These are phyloP conservation scores for Lonicera japonica DNA, from an alignment of 129 eudicot genomes.

Conservation along the genomic window DNA sequence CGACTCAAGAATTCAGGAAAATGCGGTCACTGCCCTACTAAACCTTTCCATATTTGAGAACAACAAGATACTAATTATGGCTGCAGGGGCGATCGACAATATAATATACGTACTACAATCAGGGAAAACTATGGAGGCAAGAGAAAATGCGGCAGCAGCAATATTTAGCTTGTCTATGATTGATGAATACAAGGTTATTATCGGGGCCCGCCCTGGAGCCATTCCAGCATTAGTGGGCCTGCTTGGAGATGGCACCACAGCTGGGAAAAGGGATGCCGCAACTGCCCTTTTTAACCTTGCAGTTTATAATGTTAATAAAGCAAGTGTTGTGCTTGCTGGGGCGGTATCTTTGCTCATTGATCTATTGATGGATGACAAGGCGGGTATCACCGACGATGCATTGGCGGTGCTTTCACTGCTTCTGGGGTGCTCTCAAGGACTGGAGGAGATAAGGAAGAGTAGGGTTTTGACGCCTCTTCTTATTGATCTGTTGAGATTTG, in stretches of 20 bases:
- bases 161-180: slow-evolving; percentile 65
- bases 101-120: slow-evolving; percentile 45
- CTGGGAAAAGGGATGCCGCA: slow-evolving; percentile 84
- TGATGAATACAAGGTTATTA: slow-evolving; percentile 57
- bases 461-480: slow-evolving; percentile 48
- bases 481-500: slow-evolving; percentile 65
- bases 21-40: slow-evolving; percentile 74
- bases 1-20: slow-evolving; percentile 73
- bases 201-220: slow-evolving; percentile 68
- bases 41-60: slow-evolving; percentile 86
- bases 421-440: slow-evolving; percentile 54
- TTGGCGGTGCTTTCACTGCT: slow-evolving; percentile 54
- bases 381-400: slow-evolving; percentile 75
- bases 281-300: slow-evolving; percentile 76
- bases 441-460: slow-evolving; percentile 48
- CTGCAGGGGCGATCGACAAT: slow-evolving; percentile 71
- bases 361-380: slow-evolving; percentile 65
- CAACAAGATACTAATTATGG: slow-evolving; percentile 67
- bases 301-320: slow-evolving; percentile 47
- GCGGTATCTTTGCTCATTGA: slow-evolving; percentile 62
- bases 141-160: slow-evolving; percentile 88
- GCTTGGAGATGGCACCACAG: slow-evolving; percentile 58
- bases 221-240: slow-evolving; percentile 59
- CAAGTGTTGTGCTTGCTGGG: slow-evolving; percentile 45
- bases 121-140: slow-evolving; percentile 75